phyloP scores from a whole-genome alignment of 371 early-diverging fungal species.

The Nematocida minor region DNA sequence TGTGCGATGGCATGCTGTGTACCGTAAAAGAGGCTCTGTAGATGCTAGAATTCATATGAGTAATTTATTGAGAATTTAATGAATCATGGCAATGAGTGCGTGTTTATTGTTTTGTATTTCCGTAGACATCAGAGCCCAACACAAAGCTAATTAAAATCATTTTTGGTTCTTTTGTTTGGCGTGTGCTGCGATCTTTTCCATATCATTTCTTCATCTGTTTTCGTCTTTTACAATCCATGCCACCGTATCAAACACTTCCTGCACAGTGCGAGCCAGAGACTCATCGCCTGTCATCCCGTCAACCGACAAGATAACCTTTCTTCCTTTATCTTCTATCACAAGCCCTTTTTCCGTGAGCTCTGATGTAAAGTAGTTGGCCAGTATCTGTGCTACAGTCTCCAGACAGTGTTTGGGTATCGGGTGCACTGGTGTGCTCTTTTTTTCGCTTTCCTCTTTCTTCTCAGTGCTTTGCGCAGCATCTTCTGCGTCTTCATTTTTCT shows the following conservation, averaged over 20 bases:
- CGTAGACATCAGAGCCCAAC: too few species aligned
- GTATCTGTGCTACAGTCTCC: background rate
- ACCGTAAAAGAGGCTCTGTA: too few species aligned
- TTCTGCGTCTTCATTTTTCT: background rate
- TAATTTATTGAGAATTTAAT: too few species aligned
- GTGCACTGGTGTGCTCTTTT: background rate
- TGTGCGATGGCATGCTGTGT: too few species aligned
- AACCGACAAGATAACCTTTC: background rate
- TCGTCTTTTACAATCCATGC: slow-evolving; percentile 25
- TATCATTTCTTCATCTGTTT: too few species aligned
- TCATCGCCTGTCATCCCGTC: slow-evolving; percentile 9
- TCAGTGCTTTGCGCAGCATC: background rate
- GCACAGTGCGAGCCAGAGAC: slow-evolving; percentile 23
- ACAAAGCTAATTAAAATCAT: too few species aligned
- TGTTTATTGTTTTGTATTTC: too few species aligned
- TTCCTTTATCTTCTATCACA: background rate
- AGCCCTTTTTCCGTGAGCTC: background rate
- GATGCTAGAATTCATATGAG: too few species aligned
- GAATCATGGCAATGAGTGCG: too few species aligned
- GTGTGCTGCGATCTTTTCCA: too few species aligned
- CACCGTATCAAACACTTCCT: slow-evolving; percentile 30
- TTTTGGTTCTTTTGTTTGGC: too few species aligned
- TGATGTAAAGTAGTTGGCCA: slow-evolving; percentile 27
- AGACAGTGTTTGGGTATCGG: slow-evolving; percentile 35
- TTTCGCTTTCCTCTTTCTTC: background rate